Evolutionary conservation across 164 flowering plant genomes (phyloP), one percentile per base, ranked within the genome.

Genomic region (Echeveria elegans): DNA sequence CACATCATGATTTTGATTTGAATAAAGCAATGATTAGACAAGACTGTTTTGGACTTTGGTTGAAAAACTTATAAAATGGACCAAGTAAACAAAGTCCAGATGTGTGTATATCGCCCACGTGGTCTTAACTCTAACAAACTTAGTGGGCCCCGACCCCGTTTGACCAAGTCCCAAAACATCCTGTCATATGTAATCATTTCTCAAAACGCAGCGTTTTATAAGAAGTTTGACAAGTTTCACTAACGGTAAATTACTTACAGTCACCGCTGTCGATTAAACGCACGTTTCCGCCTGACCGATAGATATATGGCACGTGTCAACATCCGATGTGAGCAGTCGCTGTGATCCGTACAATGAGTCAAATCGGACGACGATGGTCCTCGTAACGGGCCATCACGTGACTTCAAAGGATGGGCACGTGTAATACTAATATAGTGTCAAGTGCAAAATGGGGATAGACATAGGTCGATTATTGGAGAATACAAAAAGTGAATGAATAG

Each of bases 101-200:
- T 53, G 53, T 6, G 14, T 41, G 15, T 43, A 53, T 24, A 26
- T 53, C 60, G 60, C 60, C 60, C 60, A 53, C 30, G 60, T 53
- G 60, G 60, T 26, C n/a, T 8, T 24, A 53, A 53, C 56, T 24
- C 31, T 53, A 53, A 26, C 56, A 48, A 48, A 48, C 31, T 53
- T 9, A 53, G 10, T n/a, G 6, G 24, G 16, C 15, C 30, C 31
- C 30, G n/a, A 50, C 30, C 30, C 26, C 3, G 37, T 53, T 53
- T 24, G 31, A 53, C 60, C 60, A 23, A 52, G 60, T 8, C 60
- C 26, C 56, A 43, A 43, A 34, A 43, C 47, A 38, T 43, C 15
- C 11, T 15, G 47, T 43, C 37, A 34, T 7, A 34, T 34, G 37
- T 34, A 3, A 34, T n/a, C 37, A 15, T 41, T 10, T 4, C 2